Percentiles rank a stretch among this genome's conserved stretches.
Evolutionary conservation across 768 basidiomycete species (phyloP).

Genomic region (Chiua virens): DNA sequence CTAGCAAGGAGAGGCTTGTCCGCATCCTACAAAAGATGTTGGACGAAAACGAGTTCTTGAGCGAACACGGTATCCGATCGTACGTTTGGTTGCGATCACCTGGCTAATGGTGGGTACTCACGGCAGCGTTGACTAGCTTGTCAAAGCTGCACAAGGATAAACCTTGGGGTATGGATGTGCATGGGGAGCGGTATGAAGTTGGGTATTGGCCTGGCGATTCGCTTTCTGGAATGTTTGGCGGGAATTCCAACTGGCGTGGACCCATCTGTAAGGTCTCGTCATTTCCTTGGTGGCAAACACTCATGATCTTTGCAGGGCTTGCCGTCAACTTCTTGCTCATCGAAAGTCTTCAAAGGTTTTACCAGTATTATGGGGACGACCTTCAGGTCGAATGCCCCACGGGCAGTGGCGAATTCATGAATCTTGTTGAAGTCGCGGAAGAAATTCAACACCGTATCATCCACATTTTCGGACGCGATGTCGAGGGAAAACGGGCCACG

Average conservation of each 20-base stretch:
- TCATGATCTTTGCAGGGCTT: constrained; percentile 58
- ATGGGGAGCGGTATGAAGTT: constrained; percentile 89
- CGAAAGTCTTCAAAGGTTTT: constrained; percentile 94
- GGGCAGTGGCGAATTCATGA: constrained; percentile 97
- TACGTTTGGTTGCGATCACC: constrained; percentile 40
- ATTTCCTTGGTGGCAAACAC: neutral
- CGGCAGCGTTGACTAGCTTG: constrained; percentile 47
- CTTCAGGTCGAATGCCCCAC: constrained; percentile 96
- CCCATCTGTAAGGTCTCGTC: constrained; percentile 61
- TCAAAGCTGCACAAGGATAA: constrained; percentile 88
- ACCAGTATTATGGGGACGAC: constrained; percentile 95
- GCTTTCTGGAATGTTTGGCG: constrained; percentile 95
- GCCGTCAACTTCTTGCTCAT: constrained; percentile 96
- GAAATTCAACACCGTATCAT: constrained; percentile 99
- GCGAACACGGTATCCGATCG: constrained; percentile 95
- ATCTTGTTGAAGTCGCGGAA: constrained; percentile 89
- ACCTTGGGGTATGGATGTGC: constrained; percentile 94
- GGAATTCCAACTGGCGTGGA: constrained; percentile 98
- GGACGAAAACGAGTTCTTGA: constrained; percentile 95
- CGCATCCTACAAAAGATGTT: constrained; percentile 94
- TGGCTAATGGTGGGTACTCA: constrained; percentile 12
- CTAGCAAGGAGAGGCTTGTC: constrained; percentile 86
- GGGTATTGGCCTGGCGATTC: constrained; percentile 99
- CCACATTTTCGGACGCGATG: constrained; percentile 94
- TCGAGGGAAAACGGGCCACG: constrained; percentile 81